Conservation (phyloP, 805 yeast genomes). For the Zygosaccharomyces bisporus region DNA sequence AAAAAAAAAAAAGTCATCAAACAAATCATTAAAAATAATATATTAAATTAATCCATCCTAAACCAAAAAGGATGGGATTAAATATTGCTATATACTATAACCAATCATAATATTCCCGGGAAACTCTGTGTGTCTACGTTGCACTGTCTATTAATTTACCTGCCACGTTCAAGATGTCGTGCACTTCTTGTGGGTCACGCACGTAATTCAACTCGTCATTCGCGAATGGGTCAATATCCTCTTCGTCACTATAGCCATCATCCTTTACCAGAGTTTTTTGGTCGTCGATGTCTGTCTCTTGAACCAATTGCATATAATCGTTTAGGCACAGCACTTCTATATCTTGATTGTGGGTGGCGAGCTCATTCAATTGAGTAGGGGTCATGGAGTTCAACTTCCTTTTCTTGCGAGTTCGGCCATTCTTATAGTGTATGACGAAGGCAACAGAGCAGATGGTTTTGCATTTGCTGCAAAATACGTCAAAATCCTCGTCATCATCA, state of each 20-base stretch:
- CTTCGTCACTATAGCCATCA: slow-evolving; percentile 6
- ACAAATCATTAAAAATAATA: neutral
- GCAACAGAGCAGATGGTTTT: slow-evolving; percentile 39
- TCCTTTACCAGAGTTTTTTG: slow-evolving; percentile 6
- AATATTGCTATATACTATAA: neutral
- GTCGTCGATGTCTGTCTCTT: slow-evolving; percentile 9
- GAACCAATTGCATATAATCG: slow-evolving; percentile 14
- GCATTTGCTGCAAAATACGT: slow-evolving; percentile 36
- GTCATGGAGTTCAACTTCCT: slow-evolving; percentile 16
- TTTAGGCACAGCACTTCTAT: slow-evolving; percentile 15
- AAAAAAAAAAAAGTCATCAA: neutral
- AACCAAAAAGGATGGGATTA: too few relatives aligned
- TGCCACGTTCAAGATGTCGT: slow-evolving; percentile 14
- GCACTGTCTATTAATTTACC: slow-evolving; percentile 14
- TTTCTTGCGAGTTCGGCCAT: slow-evolving; percentile 15
- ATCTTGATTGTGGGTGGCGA: slow-evolving; percentile 15
- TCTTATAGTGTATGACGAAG: slow-evolving; percentile 30
- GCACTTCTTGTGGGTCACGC: slow-evolving; percentile 19
- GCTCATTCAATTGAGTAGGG: slow-evolving; percentile 15
- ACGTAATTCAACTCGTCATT: slow-evolving; percentile 21
- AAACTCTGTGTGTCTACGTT: too few relatives aligned
- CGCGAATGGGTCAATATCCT: slow-evolving; percentile 10
- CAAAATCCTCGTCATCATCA: slow-evolving; percentile 30
- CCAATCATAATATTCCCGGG: too few relatives aligned
- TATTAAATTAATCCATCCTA: neutral